Conservation (phyloP, 1,284 basidiomycete species). For the Irpex sp. region DNA sequence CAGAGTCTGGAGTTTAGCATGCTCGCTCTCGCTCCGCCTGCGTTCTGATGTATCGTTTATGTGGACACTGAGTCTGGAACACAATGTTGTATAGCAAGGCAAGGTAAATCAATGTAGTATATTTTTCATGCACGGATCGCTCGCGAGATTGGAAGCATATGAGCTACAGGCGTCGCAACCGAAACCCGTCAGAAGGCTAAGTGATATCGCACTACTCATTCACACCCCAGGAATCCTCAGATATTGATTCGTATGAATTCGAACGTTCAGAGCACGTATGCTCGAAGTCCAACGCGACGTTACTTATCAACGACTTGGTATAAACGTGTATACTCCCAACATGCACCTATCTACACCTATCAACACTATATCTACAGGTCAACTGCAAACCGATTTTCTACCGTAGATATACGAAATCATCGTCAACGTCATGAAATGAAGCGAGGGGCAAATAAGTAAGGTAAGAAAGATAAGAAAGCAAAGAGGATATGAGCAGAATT, state of each 20-base stretch:
- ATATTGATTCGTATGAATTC: no score
- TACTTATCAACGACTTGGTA: no score
- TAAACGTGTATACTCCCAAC: background rate
- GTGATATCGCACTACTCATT: no score
- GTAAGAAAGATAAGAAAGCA: background rate
- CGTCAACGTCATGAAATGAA: background rate
- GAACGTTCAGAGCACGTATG: no score
- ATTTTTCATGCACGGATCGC: background rate
- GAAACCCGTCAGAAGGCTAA: no score
- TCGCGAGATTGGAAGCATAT: background rate
- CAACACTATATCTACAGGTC: background rate
- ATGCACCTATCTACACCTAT: background rate
- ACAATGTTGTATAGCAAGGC: background rate
- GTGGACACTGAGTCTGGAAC: background rate
- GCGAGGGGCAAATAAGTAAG: background rate
- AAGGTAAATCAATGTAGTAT: background rate
- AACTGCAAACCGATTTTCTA: background rate
- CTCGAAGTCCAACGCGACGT: no score
- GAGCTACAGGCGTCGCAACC: no score
- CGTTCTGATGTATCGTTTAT: background rate
- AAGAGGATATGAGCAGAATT: background rate
- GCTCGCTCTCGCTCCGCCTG: constrained; percentile 27
- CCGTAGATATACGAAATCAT: background rate
- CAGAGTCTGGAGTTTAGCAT: constrained; percentile 57
- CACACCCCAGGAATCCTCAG: no score